Evolutionary conservation across 345 rosid genomes (phyloP).

Genomic region (Brassica incana): DNA sequence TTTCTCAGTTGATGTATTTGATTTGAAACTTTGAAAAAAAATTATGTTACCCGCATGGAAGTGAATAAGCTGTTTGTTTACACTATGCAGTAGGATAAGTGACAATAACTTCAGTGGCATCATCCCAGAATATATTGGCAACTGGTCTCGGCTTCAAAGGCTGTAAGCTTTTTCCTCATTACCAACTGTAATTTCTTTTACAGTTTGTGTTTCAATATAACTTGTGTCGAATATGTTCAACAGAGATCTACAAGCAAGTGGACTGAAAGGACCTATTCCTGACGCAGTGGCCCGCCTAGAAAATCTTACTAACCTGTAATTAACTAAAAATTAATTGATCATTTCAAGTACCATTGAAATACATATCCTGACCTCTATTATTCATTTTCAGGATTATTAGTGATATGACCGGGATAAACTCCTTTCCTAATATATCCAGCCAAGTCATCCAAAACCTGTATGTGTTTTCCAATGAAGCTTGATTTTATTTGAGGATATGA

Average conservation of each 20-base stretch:
- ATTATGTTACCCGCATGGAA: not conserved
- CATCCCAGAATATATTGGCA: not conserved
- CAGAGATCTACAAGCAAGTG: not conserved
- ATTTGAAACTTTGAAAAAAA: not conserved
- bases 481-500: not conserved
- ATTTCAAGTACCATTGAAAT: not conserved
- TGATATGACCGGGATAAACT: conserved; percentile 40
- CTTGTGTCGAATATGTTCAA: too few relatives aligned
- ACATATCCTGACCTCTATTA: not conserved
- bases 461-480: not conserved
- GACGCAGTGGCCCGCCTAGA: not conserved
- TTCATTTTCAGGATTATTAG: conserved; percentile 48
- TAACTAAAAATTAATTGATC: not conserved
- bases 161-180: not conserved
- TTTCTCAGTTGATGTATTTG: not conserved
- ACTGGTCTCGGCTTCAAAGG: not conserved
- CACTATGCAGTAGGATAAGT: not conserved
- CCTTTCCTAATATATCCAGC: conserved; percentile 41
- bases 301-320: not conserved
- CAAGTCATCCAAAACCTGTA: not conserved
- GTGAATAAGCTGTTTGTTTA: not conserved
- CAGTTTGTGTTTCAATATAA: not conserved
- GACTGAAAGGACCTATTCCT: not conserved
- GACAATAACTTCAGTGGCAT: not conserved
- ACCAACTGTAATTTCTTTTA: not conserved